Percentiles rank a stretch among this genome's conserved stretches.
Conservation (phyloP, 164 flowering plant species). For the Amborella trichopoda region DNA sequence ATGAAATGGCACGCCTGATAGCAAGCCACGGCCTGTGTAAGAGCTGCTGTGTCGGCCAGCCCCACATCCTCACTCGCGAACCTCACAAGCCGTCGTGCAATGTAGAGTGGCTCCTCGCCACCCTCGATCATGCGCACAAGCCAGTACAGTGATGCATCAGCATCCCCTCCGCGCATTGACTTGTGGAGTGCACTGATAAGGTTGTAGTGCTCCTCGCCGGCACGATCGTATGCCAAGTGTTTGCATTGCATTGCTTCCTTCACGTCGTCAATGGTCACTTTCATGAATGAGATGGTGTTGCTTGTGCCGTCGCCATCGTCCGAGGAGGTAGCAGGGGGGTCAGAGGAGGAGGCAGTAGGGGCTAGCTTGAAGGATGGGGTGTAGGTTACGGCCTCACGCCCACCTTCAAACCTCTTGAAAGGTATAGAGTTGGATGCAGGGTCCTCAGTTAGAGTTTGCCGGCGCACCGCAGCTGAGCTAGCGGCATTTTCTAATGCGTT, state of each 20-base stretch:
- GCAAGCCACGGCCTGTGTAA: constrained; percentile 68
- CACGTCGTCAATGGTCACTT: constrained; percentile 46
- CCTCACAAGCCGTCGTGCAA: constrained; percentile 55
- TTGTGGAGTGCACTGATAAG: constrained; percentile 76
- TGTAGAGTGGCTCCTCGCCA: constrained; percentile 80
- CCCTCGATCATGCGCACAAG: constrained; percentile 84
- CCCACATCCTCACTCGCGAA: constrained; percentile 93
- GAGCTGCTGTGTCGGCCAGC: constrained; percentile 65
- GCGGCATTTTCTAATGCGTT: constrained; percentile 72
- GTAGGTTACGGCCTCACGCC: background rate
- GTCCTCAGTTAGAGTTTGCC: background rate
- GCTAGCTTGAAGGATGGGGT: no score
- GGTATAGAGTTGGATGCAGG: background rate
- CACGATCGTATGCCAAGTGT: constrained; percentile 61
- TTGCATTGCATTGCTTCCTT: constrained; percentile 73
- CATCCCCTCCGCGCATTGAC: constrained; percentile 85
- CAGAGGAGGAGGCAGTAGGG: no score
- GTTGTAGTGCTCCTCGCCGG: constrained; percentile 83
- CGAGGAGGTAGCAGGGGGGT: background rate
- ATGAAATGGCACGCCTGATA: constrained; percentile 84
- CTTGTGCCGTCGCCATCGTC: constrained; percentile 4
- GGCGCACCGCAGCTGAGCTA: constrained; percentile 38
- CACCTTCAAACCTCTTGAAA: background rate
- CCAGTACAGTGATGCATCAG: constrained; percentile 81
- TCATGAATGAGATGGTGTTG: background rate